These are phyloP conservation scores for Blastosporella zonata DNA, from an alignment of 1,284 basidiomycete genomes.

Conservation along the genomic window DNA sequence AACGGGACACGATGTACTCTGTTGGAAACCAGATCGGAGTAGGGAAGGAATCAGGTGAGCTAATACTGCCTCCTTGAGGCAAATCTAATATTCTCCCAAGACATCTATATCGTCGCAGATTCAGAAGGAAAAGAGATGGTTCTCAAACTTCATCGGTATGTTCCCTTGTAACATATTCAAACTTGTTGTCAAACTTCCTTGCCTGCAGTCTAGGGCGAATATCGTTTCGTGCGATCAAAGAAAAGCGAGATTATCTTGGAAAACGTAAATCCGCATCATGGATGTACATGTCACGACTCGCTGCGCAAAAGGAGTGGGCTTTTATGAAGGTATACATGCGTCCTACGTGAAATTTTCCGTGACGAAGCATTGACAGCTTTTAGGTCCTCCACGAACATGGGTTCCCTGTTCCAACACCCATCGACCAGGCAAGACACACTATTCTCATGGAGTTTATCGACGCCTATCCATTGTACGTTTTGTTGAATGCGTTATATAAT, in stretches of 20 bases:
- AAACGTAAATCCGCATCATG: slow-evolving; percentile 95
- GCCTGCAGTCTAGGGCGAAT: slow-evolving; percentile 83
- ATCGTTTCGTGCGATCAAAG: slow-evolving; percentile 96
- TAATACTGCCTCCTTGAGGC: background rate
- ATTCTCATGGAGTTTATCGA: slow-evolving; percentile 97
- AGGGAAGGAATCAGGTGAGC: slow-evolving; percentile 91
- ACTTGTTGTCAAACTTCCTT: background rate
- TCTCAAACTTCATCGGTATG: slow-evolving; percentile 86
- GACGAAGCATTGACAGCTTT: background rate
- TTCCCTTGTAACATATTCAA: slow-evolving; percentile 6
- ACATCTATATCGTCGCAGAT: slow-evolving; percentile 93
- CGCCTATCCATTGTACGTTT: slow-evolving; percentile 84
- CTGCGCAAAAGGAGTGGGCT: slow-evolving; percentile 96
- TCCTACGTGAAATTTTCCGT: background rate
- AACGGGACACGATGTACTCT: slow-evolving; percentile 81
- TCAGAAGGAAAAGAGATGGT: slow-evolving; percentile 83
- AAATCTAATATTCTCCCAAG: slow-evolving; percentile 32
- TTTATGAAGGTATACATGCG: slow-evolving; percentile 85
- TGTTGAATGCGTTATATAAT: slow-evolving; percentile 9
- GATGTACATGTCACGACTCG: slow-evolving; percentile 99
- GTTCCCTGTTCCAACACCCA: slow-evolving; percentile 91
- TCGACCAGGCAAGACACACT: slow-evolving; percentile 94
- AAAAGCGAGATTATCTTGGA: slow-evolving; percentile 95
- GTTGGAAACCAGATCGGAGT: slow-evolving; percentile 98
- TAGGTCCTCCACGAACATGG: slow-evolving; percentile 91